These are phyloP conservation scores for Epichloe gansuensis DNA, from an alignment of 2,329 filamentous ascomycete genomes.

Conservation along the genomic window DNA sequence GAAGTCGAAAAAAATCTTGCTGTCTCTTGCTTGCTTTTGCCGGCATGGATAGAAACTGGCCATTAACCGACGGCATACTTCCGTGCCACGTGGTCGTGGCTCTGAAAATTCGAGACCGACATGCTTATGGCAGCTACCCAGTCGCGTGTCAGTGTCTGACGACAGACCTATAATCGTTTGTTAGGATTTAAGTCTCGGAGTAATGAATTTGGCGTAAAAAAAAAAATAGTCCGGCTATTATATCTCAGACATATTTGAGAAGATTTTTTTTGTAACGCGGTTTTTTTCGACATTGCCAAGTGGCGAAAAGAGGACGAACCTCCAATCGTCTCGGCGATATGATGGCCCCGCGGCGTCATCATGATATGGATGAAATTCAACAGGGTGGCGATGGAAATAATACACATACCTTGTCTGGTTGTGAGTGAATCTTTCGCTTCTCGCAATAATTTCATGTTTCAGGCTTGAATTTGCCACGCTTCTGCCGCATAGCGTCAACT, in stretches of 20 bases:
- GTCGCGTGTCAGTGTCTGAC: not conserved
- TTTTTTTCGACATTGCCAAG: slow-evolving; percentile 43
- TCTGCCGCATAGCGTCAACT: slow-evolving; percentile 57
- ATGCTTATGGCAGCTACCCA: not conserved
- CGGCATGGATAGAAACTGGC: not conserved
- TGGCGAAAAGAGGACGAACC: slow-evolving; percentile 5
- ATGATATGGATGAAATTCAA: slow-evolving; percentile 15
- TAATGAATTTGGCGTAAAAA: not conserved
- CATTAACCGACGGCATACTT: not conserved
- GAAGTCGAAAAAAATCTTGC: not conserved
- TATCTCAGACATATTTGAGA: slow-evolving; percentile 49
- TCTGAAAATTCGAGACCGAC: not conserved
- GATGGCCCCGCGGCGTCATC: slow-evolving; percentile 45
- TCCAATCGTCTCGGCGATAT: slow-evolving; percentile 14
- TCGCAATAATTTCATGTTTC: slow-evolving; percentile 24
- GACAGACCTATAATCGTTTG: not conserved
- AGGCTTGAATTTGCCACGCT: slow-evolving; percentile 48
- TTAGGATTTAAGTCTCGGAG: not conserved
- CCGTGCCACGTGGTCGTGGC: not conserved
- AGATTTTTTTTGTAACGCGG: slow-evolving; percentile 49
- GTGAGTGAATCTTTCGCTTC: not conserved
- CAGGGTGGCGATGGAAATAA: slow-evolving; percentile 1
- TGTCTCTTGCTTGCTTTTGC: not conserved
- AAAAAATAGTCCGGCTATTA: not conserved
- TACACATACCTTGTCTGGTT: not conserved